phyloP scores from a whole-genome alignment of 2,329 filamentous ascomycete genomes.

The Mariannaea elegans region DNA sequence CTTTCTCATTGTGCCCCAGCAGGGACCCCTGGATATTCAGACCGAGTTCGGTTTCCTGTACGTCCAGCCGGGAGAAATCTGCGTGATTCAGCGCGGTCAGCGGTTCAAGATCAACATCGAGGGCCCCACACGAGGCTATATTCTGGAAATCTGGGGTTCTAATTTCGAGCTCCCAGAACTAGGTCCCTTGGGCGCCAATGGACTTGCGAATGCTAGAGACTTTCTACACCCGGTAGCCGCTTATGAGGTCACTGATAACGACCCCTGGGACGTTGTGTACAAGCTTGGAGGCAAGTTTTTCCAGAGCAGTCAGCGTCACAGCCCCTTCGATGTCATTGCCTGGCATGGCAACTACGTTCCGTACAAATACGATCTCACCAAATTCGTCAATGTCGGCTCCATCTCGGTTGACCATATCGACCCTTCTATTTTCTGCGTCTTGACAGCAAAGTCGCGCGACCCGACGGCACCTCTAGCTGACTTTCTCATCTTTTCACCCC shows the following conservation, averaged over 20 bases:
- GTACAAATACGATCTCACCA: conserved; percentile 65
- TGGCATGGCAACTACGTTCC: conserved; percentile 75
- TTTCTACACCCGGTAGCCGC: conserved; percentile 69
- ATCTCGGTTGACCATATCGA: conserved; percentile 66
- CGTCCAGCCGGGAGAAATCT: conserved; percentile 72
- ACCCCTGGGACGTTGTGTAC: conserved; percentile 64
- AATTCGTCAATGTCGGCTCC: conserved; percentile 63
- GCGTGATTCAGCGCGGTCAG: conserved; percentile 70
- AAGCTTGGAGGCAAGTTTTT: conserved; percentile 72
- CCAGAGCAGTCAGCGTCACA: conserved; percentile 67
- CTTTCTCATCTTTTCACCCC: conserved; percentile 73
- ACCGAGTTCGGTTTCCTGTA: conserved; percentile 72
- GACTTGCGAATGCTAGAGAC: conserved; percentile 71
- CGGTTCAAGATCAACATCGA: conserved; percentile 52
- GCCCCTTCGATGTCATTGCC: conserved; percentile 74
- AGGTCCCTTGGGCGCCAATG: conserved; percentile 72
- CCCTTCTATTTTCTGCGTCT: conserved; percentile 71
- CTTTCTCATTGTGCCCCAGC: conserved; percentile 71
- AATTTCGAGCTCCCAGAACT: conserved; percentile 73
- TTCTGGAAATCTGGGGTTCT: conserved; percentile 71
- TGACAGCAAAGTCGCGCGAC: conserved; percentile 65
- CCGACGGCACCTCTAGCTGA: conserved; percentile 66
- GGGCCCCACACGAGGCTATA: conserved; percentile 70
- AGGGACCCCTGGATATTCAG: conserved; percentile 72
- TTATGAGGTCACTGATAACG: conserved; percentile 60